phyloP scores from a whole-genome alignment of 768 basidiomycete genomes.

The button mushroom (Agaricus bisporus) region DNA sequence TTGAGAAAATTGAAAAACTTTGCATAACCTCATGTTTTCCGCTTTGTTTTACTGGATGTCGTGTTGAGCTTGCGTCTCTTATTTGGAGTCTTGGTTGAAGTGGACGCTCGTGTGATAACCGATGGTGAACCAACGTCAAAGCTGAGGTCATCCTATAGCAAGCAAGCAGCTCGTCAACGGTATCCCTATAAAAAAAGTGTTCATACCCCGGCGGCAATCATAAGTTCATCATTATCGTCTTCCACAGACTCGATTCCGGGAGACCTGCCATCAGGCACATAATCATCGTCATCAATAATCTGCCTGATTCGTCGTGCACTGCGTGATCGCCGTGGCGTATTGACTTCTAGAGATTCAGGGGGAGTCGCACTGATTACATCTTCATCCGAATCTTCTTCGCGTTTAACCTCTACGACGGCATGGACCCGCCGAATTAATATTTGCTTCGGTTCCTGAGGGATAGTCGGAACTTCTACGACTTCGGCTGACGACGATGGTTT shows the following conservation, averaged over 20 bases:
- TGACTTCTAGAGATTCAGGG: constrained; percentile 10
- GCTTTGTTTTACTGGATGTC: constrained; percentile 17
- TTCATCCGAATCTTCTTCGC: constrained; percentile 45
- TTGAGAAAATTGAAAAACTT: neutral
- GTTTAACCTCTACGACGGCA: constrained; percentile 60
- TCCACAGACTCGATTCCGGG: neutral
- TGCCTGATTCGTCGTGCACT: constrained; percentile 8
- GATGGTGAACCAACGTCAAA: constrained; percentile 2
- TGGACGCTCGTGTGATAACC: constrained; percentile 32
- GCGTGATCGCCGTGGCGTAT: constrained; percentile 3
- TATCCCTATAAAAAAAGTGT: neutral
- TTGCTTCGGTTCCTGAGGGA: constrained; percentile 9
- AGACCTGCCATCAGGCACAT: constrained; percentile 1
- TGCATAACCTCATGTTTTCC: constrained; percentile 17
- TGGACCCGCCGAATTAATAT: constrained; percentile 60
- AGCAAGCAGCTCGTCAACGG: neutral
- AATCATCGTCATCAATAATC: constrained; percentile 13
- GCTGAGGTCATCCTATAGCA: constrained; percentile 23
- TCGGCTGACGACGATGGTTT: neutral
- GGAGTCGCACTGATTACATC: constrained; percentile 9
- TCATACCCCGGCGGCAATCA: constrained; percentile 53
- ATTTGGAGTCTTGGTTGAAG: constrained; percentile 15
- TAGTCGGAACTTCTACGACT: neutral
- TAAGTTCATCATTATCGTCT: constrained; percentile 51
- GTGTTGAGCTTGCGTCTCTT: constrained; percentile 5